Percentiles rank a stretch among this genome's conserved stretches.
Evolutionary conservation across 2,329 filamentous ascomycete genomes (phyloP).

Genomic region (Colletotrichum scovillei): DNA sequence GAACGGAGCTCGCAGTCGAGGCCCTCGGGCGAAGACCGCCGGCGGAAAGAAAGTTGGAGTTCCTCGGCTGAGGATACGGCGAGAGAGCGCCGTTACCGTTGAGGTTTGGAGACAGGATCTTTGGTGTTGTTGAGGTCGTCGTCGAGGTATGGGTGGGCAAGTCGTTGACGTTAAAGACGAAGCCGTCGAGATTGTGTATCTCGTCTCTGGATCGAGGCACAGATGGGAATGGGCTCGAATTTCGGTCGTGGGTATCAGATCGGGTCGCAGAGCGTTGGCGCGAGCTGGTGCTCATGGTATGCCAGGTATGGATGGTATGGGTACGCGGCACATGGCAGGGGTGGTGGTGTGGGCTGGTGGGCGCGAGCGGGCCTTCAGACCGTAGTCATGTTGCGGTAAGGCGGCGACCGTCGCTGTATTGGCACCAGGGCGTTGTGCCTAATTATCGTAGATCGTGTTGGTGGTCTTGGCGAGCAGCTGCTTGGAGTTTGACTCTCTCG

Average conservation of each 20-base stretch:
- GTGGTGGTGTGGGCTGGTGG: conserved; percentile 27
- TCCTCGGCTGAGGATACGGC: conserved; percentile 3
- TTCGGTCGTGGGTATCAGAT: conserved; percentile 36
- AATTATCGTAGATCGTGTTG: neutral
- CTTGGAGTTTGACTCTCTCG: neutral
- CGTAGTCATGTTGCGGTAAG: conserved; percentile 23
- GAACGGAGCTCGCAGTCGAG: conserved; percentile 31
- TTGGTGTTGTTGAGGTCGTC: neutral
- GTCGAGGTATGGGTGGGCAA: conserved; percentile 19
- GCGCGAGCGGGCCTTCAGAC: conserved; percentile 24
- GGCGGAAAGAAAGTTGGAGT: conserved; percentile 26
- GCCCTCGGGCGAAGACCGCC: conserved; percentile 34
- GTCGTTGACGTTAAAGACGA: conserved; percentile 31
- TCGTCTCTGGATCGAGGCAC: conserved; percentile 36
- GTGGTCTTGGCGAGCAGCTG: neutral
- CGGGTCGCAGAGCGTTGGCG: conserved; percentile 36
- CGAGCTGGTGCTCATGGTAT: conserved; percentile 37
- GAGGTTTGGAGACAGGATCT: neutral
- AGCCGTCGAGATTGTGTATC: conserved; percentile 37
- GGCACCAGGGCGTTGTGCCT: neutral
- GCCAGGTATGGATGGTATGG: conserved; percentile 29
- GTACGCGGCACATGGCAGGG: conserved; percentile 36
- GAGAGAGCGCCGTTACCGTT: conserved; percentile 1
- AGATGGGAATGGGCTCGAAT: conserved; percentile 27
- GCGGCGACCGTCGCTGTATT: conserved; percentile 22